Evolutionary conservation across 768 basidiomycete species (phyloP).

Genomic region (Gymnopilus dilepis): DNA sequence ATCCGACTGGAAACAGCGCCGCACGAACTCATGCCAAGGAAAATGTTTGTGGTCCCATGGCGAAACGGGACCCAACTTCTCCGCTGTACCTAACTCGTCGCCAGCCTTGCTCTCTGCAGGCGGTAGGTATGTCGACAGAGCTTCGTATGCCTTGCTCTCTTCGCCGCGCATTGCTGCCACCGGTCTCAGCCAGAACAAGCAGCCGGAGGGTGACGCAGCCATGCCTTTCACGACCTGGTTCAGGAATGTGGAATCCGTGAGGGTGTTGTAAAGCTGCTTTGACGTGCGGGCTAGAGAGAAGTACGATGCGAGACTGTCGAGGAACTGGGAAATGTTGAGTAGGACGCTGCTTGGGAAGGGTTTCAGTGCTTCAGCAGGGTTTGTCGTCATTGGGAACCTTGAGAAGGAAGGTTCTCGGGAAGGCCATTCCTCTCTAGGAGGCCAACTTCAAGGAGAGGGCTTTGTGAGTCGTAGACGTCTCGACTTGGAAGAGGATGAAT

Average conservation of each 20-base stretch:
- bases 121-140: neutral
- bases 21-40: neutral
- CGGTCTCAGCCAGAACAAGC: neutral
- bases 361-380: neutral
- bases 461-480: neutral
- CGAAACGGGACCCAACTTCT: neutral
- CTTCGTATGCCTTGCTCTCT: neutral
- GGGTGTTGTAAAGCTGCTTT: neutral
- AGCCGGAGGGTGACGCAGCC: neutral
- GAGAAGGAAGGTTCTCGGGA: neutral
- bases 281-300: neutral
- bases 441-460: neutral
- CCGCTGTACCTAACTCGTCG: too few species aligned
- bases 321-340: neutral
- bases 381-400: neutral
- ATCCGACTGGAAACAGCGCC: neutral
- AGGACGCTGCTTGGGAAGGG: neutral
- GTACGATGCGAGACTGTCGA: neutral
- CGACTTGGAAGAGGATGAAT: neutral
- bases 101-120: neutral
- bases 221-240: neutral
- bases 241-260: neutral
- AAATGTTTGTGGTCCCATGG: neutral
- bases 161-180: slow-evolving; percentile 1
- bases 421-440: neutral